phyloP scores from a whole-genome alignment of 805 yeast species.

The Candida palmyrensis region DNA sequence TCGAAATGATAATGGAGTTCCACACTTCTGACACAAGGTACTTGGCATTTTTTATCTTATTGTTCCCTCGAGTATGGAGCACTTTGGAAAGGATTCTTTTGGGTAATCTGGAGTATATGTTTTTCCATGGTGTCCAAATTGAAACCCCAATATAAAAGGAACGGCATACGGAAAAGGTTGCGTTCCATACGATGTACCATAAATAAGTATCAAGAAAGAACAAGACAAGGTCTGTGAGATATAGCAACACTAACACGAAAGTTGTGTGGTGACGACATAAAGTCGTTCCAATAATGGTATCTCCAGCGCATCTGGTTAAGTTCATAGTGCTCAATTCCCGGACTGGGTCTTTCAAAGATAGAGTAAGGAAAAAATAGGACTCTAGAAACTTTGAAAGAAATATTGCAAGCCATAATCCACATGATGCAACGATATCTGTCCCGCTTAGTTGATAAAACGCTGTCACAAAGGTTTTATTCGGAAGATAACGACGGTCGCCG shows the following conservation, averaged over 20 bases:
- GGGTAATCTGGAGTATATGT: constrained; percentile 70
- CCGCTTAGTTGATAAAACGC: constrained; percentile 51
- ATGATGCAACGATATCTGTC: constrained; percentile 54
- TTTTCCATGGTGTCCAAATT: constrained; percentile 87
- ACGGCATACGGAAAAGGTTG: constrained; percentile 64
- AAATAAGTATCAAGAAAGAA: constrained; percentile 79
- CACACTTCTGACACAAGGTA: constrained; percentile 64
- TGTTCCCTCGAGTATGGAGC: constrained; percentile 38
- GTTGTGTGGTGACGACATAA: constrained; percentile 55
- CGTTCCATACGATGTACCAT: constrained; percentile 82
- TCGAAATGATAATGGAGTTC: constrained; percentile 78
- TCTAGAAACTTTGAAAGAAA: constrained; percentile 67
- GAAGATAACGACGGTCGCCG: constrained; percentile 37
- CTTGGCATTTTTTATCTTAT: constrained; percentile 41
- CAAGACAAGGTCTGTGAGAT: constrained; percentile 58
- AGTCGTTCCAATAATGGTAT: constrained; percentile 44
- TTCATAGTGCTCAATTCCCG: constrained; percentile 59
- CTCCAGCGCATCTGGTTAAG: constrained; percentile 58
- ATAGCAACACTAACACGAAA: constrained; percentile 48
- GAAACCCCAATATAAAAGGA: constrained; percentile 75
- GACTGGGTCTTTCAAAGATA: constrained; percentile 69
- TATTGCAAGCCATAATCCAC: constrained; percentile 64
- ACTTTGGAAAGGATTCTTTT: constrained; percentile 70
- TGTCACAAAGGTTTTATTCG: constrained; percentile 56
- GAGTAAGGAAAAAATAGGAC: constrained; percentile 72